Evolutionary conservation across 2,329 filamentous ascomycete species (phyloP).

Genomic region (Trichoderma semiorbis): DNA sequence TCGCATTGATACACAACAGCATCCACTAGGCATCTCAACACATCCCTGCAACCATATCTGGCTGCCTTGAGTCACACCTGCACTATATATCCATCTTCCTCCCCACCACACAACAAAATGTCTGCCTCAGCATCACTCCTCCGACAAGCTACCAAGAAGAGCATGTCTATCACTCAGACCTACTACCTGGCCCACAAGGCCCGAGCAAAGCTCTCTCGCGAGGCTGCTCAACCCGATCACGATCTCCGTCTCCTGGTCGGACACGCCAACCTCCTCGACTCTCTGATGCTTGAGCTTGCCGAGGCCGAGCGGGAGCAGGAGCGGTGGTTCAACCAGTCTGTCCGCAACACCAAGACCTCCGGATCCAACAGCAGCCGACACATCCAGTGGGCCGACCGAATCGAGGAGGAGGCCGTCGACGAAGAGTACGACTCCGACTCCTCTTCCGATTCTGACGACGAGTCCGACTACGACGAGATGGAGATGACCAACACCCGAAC

Average conservation of each 20-base stretch:
- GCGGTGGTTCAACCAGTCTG: slow-evolving; percentile 95
- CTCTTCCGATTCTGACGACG: slow-evolving; percentile 48
- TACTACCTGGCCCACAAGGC: slow-evolving; percentile 98
- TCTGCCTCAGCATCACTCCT: slow-evolving; percentile 32
- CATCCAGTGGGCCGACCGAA: slow-evolving; percentile 82
- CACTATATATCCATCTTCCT: slow-evolving; percentile 7
- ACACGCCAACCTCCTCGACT: slow-evolving; percentile 97
- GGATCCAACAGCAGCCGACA: slow-evolving; percentile 61
- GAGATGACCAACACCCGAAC: slow-evolving; percentile 49
- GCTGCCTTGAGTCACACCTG: slow-evolving; percentile 28
- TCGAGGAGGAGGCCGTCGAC: slow-evolving; percentile 59
- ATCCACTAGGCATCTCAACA: slow-evolving; percentile 13
- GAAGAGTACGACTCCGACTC: slow-evolving; percentile 62
- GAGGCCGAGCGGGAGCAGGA: slow-evolving; percentile 95
- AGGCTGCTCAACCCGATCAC: slow-evolving; percentile 88
- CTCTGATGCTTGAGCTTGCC: slow-evolving; percentile 85
- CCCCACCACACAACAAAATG: slow-evolving; percentile 26
- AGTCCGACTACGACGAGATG: slow-evolving; percentile 49
- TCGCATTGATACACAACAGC: neutral
- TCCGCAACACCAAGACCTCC: slow-evolving; percentile 67
- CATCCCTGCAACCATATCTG: slow-evolving; percentile 27
- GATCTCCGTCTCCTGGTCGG: slow-evolving; percentile 93
- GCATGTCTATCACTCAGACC: slow-evolving; percentile 96
- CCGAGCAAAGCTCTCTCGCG: slow-evolving; percentile 88
- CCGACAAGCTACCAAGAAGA: slow-evolving; percentile 57